phyloP scores from a whole-genome alignment of 345 rosid genomes.

The Orychophragmus violaceus region DNA sequence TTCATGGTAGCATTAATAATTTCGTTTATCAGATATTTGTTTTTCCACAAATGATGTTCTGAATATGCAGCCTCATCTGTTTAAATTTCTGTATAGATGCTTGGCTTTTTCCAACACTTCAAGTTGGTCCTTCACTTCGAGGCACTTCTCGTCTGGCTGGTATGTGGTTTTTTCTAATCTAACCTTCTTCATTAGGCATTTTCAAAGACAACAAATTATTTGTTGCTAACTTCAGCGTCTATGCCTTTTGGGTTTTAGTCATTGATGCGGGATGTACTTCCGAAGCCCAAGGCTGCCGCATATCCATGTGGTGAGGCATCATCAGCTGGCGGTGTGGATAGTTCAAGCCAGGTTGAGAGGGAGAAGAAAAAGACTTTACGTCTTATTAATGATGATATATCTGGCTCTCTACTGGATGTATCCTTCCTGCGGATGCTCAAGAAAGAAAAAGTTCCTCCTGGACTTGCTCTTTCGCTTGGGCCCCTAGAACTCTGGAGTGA shows the following conservation, averaged over 20 bases:
- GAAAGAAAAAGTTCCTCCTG: conserved; percentile 63
- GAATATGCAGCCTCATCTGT: not conserved
- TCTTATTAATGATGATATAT: conserved; percentile 53
- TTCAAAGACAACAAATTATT: not conserved
- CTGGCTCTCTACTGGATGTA: conserved; percentile 52
- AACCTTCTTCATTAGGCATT: not conserved
- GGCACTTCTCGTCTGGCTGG: conserved; percentile 76
- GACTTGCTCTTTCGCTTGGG: conserved; percentile 42
- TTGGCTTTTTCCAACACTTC: conserved; percentile 75
- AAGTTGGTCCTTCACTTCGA: conserved; percentile 75
- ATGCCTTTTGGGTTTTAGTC: conserved; percentile 37
- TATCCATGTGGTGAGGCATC: conserved; percentile 46
- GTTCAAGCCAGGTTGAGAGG: conserved; percentile 44
- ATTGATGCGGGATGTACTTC: conserved; percentile 64
- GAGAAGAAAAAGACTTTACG: conserved; percentile 57
- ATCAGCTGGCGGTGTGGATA: conserved; percentile 34
- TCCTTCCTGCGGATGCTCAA: conserved; percentile 72
- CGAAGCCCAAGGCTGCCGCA: conserved; percentile 54
- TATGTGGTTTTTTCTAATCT: conserved; percentile 32
- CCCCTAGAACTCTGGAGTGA: conserved; percentile 83
- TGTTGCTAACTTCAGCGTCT: not conserved
- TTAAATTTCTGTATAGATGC: conserved; percentile 40
- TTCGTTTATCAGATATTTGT: not conserved
- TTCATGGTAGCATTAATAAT: not conserved
- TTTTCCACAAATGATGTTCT: not conserved